phyloP scores from a whole-genome alignment of 2,329 filamentous ascomycete species.

The Monosporascus sp. region DNA sequence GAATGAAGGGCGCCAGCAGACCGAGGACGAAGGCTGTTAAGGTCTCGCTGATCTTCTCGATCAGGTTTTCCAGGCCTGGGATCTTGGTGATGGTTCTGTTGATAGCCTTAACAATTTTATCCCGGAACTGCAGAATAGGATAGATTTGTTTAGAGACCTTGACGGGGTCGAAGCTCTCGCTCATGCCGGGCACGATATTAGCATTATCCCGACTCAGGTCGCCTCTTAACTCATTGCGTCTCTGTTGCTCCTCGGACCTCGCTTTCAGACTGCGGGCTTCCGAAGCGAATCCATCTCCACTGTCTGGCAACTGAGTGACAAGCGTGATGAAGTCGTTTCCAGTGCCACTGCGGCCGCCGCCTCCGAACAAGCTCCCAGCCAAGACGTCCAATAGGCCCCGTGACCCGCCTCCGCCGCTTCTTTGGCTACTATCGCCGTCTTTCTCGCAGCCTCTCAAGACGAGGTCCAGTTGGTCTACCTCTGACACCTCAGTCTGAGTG shows the following conservation, averaged over 20 bases:
- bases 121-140: conserved; percentile 87
- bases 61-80: conserved; percentile 80
- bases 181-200: conserved; percentile 68
- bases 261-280: conserved; percentile 62
- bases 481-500: conserved; percentile 77
- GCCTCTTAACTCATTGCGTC: conserved; percentile 31
- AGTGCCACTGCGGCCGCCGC: conserved; percentile 35
- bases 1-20: conserved; percentile 83
- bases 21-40: conserved; percentile 89
- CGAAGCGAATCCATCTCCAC: conserved; percentile 58
- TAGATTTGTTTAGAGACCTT: conserved; percentile 80
- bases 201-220: conserved; percentile 36
- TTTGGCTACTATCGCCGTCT: conserved; percentile 30
- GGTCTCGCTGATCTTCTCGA: conserved; percentile 91
- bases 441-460: conserved; percentile 65
- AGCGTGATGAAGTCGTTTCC: conserved; percentile 62
- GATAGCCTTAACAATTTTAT: conserved; percentile 87
- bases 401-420: conserved; percentile 26
- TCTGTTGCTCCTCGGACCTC: conserved; percentile 58
- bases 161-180: conserved; percentile 69
- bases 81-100: conserved; percentile 84
- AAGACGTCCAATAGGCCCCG: background rate
- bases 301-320: conserved; percentile 67
- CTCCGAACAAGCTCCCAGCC: conserved; percentile 23
- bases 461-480: conserved; percentile 74